These are phyloP conservation scores for Tricholoma bakamatsutake DNA, from an alignment of 768 basidiomycete species.

Conservation along the genomic window DNA sequence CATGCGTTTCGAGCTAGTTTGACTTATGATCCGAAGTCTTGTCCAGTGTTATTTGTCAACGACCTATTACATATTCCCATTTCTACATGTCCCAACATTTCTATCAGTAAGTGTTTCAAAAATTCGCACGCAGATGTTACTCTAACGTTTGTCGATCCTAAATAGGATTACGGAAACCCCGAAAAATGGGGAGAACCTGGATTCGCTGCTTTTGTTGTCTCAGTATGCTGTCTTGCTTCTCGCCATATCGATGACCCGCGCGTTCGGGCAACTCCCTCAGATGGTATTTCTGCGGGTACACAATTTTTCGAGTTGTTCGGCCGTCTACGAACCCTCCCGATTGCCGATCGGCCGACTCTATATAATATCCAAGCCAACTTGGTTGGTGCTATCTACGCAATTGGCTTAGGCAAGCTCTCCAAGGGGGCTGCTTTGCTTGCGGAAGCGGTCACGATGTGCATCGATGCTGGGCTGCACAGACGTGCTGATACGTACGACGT, in stretches of 20 bases:
- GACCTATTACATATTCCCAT: slow-evolving; percentile 89
- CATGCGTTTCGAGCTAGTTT: slow-evolving; percentile 10
- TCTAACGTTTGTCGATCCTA: slow-evolving; percentile 9
- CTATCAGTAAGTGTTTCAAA: slow-evolving; percentile 47
- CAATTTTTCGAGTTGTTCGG: slow-evolving; percentile 90
- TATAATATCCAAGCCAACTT: slow-evolving; percentile 91
- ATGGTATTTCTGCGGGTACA: slow-evolving; percentile 84
- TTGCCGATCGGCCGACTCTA: slow-evolving; percentile 81
- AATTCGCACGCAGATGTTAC: slow-evolving; percentile 8
- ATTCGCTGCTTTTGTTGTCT: slow-evolving; percentile 91
- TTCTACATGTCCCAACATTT: slow-evolving; percentile 89
- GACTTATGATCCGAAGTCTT: slow-evolving; percentile 37
- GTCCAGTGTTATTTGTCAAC: slow-evolving; percentile 86
- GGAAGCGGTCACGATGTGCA: slow-evolving; percentile 80
- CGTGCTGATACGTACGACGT: slow-evolving; percentile 80
- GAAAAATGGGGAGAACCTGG: slow-evolving; percentile 95
- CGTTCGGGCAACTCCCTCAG: slow-evolving; percentile 74
- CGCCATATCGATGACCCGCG: slow-evolving; percentile 91
- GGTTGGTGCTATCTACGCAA: slow-evolving; percentile 88
- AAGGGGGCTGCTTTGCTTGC: slow-evolving; percentile 83
- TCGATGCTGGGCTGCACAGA: slow-evolving; percentile 87
- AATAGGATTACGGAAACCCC: slow-evolving; percentile 87
- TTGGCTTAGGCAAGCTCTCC: slow-evolving; percentile 84
- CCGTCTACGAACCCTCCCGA: slow-evolving; percentile 81
- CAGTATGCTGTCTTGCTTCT: slow-evolving; percentile 86